phyloP scores from a whole-genome alignment of 768 basidiomycete genomes.

The Coprinopsis strossmayeri region DNA sequence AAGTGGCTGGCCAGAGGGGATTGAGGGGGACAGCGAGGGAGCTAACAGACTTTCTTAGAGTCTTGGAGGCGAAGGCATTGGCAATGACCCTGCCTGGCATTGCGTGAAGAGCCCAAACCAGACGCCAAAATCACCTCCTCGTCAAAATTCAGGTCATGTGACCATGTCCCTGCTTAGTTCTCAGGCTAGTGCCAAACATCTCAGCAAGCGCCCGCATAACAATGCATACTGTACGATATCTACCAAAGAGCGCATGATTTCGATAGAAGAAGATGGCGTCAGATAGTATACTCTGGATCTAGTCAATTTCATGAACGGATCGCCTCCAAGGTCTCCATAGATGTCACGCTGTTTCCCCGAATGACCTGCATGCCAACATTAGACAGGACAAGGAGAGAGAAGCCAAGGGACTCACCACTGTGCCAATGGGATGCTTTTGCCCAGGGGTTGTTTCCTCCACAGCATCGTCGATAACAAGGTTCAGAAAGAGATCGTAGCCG shows the following conservation, averaged over 20 bases:
- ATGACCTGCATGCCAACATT: conserved; percentile 59
- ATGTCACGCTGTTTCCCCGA: conserved; percentile 93
- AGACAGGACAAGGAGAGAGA: conserved; percentile 8
- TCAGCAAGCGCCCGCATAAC: not conserved
- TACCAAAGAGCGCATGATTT: no score
- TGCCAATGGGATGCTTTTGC: conserved; percentile 87
- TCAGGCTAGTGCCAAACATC: not conserved
- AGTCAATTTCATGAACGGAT: conserved; percentile 26
- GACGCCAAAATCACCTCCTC: conserved; percentile 3
- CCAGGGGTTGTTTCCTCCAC: conserved; percentile 86
- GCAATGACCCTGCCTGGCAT: conserved; percentile 8
- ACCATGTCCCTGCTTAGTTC: not conserved
- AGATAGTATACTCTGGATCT: not conserved
- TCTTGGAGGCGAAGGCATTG: conserved; percentile 3
- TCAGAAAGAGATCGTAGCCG: conserved; percentile 98
- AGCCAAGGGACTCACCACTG: conserved; percentile 59
- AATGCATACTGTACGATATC: no score
- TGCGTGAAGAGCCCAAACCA: not conserved
- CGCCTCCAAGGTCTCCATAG: conserved; percentile 84
- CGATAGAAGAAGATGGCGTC: no score
- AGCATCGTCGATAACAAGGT: conserved; percentile 95
- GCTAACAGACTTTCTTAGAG: conserved; percentile 2
- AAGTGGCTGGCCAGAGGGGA: not conserved
- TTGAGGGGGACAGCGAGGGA: not conserved
- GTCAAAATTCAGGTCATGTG: conserved; percentile 9